Evolutionary conservation across 192 early-diverging fungal species (phyloP).

Genomic region (Helicostylum pulchrum): DNA sequence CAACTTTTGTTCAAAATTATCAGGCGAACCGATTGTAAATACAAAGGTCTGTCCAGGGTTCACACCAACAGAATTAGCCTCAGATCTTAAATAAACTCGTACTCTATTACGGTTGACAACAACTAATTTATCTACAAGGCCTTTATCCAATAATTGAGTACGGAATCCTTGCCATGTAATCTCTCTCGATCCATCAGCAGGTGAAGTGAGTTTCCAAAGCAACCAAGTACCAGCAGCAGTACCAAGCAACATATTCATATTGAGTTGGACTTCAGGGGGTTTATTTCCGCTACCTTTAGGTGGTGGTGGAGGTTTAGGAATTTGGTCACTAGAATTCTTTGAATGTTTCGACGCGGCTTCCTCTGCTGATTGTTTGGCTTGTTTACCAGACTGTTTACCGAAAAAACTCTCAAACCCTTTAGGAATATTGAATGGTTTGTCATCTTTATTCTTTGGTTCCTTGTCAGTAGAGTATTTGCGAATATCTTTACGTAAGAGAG

Average conservation of each 20-base stretch:
- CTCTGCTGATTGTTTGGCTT: slow-evolving; percentile 35
- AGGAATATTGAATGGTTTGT: slow-evolving; percentile 44
- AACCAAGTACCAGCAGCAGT: slow-evolving; percentile 48
- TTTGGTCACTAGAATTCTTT: slow-evolving; percentile 19
- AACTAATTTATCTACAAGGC: slow-evolving; percentile 83
- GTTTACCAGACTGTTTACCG: slow-evolving; percentile 40
- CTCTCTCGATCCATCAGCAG: slow-evolving; percentile 54
- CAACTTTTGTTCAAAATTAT: slow-evolving; percentile 90
- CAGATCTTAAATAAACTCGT: slow-evolving; percentile 72
- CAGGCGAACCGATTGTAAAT: slow-evolving; percentile 93
- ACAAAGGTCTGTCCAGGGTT: slow-evolving; percentile 44
- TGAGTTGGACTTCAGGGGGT: slow-evolving; percentile 38
- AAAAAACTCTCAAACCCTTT: slow-evolving; percentile 75
- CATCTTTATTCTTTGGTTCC: slow-evolving; percentile 19
- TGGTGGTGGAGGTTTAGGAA: slow-evolving; percentile 28
- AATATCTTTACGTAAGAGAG: slow-evolving; percentile 3
- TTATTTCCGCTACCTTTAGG: slow-evolving; percentile 16
- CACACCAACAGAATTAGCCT: slow-evolving; percentile 46
- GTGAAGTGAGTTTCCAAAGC: slow-evolving; percentile 45
- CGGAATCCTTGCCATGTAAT: slow-evolving; percentile 96
- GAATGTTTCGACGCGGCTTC: slow-evolving; percentile 27
- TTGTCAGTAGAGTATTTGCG: slow-evolving; percentile 20
- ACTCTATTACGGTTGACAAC: slow-evolving; percentile 88
- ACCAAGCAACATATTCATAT: slow-evolving; percentile 41
- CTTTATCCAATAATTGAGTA: slow-evolving; percentile 83